Evolutionary conservation across 1,139 yeast species (phyloP).

Genomic region (Zhuliangozyma blackwelliae): DNA sequence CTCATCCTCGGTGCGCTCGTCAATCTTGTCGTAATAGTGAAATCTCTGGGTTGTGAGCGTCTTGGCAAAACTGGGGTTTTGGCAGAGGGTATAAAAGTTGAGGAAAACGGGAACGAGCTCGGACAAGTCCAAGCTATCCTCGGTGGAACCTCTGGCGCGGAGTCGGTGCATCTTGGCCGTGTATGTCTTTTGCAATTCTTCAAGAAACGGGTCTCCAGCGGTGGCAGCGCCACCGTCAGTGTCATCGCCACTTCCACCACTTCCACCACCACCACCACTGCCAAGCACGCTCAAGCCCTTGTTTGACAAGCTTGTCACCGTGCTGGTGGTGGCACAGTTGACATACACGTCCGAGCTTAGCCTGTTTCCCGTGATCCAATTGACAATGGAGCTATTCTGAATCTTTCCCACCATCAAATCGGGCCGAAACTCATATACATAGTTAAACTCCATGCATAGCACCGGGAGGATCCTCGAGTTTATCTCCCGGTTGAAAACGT

Average conservation of each 20-base stretch:
- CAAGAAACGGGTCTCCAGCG: slow-evolving; percentile 15
- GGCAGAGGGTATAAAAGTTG: slow-evolving; percentile 5
- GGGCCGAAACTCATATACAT: slow-evolving; percentile 24
- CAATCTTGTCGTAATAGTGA: slow-evolving; percentile 11
- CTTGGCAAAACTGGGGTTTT: slow-evolving; percentile 19
- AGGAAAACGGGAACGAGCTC: slow-evolving; percentile 20
- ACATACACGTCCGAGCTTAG: slow-evolving; percentile 24
- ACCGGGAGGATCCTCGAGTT: slow-evolving; percentile 21
- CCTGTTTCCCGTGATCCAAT: slow-evolving; percentile 36
- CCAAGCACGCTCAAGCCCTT: slow-evolving; percentile 3
- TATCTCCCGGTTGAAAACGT: slow-evolving; percentile 13
- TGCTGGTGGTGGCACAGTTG: slow-evolving; percentile 16
- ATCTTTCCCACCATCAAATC: slow-evolving; percentile 28
- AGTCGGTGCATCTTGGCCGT: slow-evolving; percentile 12
- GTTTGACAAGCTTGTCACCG: slow-evolving; percentile 16
- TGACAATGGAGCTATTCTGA: slow-evolving; percentile 32
- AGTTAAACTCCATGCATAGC: slow-evolving; percentile 26
- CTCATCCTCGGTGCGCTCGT: slow-evolving; percentile 13
- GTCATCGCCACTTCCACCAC: not conserved
- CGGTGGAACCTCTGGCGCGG: slow-evolving; percentile 5
- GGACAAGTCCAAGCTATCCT: slow-evolving; percentile 12
- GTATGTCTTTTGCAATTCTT: slow-evolving; percentile 17
- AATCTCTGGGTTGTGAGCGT: slow-evolving; percentile 16
- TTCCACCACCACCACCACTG: not conserved
- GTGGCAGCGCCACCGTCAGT: no score